Percentiles rank a stretch among this genome's conserved stretches.
Evolutionary conservation across 805 yeast species (phyloP).

Genomic region (Saturnispora halmiae): DNA sequence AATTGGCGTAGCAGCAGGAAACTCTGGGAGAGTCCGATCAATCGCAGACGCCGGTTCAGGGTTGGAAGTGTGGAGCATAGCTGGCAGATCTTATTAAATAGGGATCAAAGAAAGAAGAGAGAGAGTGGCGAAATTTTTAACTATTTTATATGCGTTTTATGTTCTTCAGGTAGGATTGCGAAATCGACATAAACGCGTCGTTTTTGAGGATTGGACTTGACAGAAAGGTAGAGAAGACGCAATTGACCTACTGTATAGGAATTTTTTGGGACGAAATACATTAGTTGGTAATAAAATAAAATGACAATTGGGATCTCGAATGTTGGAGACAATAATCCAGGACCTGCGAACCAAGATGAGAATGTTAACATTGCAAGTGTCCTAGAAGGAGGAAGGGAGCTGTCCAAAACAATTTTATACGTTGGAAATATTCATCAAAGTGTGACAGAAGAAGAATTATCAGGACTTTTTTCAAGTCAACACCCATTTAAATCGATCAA

Average conservation of each 20-base stretch:
- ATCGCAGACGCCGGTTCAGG: slow-evolving; percentile 70
- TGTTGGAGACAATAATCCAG: too few relatives aligned
- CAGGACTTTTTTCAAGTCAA: slow-evolving; percentile 49
- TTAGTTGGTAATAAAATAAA: too few relatives aligned
- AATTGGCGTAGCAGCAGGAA: slow-evolving; percentile 61
- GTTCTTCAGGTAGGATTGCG: too few relatives aligned
- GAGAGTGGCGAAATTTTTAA: neutral
- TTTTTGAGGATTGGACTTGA: too few relatives aligned
- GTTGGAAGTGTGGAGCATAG: slow-evolving; percentile 48
- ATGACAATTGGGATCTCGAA: too few relatives aligned
- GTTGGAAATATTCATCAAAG: slow-evolving; percentile 66
- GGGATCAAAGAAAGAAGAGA: neutral
- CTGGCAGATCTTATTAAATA: too few relatives aligned
- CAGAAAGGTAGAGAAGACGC: too few relatives aligned
- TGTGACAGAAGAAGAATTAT: slow-evolving; percentile 53
- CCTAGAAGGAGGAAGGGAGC: slow-evolving; percentile 71
- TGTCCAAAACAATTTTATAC: slow-evolving; percentile 61
- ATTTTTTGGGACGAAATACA: too few relatives aligned
- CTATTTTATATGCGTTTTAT: too few relatives aligned
- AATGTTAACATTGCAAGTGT: slow-evolving; percentile 51
- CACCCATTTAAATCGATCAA: slow-evolving; percentile 59
- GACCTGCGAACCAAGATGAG: slow-evolving; percentile 4
- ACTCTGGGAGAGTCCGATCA: slow-evolving; percentile 64
- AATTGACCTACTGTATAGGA: too few relatives aligned
- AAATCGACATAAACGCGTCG: too few relatives aligned